Conservation (phyloP, 2,329 filamentous ascomycete genomes). For the Plectosphaerella sp. region DNA sequence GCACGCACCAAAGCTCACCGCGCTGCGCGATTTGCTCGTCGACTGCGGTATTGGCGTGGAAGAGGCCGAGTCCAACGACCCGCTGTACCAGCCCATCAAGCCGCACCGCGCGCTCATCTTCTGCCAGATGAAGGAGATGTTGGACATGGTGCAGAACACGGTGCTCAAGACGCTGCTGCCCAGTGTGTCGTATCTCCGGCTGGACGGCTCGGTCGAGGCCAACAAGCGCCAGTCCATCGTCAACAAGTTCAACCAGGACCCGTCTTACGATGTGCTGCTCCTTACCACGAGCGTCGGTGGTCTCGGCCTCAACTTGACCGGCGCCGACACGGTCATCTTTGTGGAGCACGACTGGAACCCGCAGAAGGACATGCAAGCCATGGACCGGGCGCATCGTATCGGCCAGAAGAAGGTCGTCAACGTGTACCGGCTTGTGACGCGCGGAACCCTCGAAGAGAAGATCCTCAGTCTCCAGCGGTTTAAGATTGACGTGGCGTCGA, state of each 20-base stretch:
- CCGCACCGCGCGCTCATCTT: conserved; percentile 95
- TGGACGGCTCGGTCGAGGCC: conserved; percentile 90
- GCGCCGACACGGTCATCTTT: conserved; percentile 97
- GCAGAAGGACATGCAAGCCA: conserved; percentile 96
- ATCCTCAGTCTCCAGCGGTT: conserved; percentile 96
- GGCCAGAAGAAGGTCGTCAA: conserved; percentile 99
- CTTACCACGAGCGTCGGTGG: conserved; percentile 95
- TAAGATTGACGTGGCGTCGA: conserved; percentile 98
- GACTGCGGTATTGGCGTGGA: conserved; percentile 94
- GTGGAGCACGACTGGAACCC: conserved; percentile 99
- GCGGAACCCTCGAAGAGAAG: conserved; percentile 96
- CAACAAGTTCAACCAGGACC: conserved; percentile 97
- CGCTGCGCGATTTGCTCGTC: conserved; percentile 87
- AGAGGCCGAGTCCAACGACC: conserved; percentile 53
- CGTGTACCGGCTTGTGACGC: conserved; percentile 92
- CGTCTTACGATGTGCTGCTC: conserved; percentile 89
- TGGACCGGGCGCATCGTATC: conserved; percentile 97
- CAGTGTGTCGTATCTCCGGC: conserved; percentile 85
- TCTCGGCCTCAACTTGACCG: conserved; percentile 89
- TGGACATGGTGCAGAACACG: conserved; percentile 96
- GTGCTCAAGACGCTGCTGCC: conserved; percentile 90
- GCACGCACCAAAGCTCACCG: conserved; percentile 90
- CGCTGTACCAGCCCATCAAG: conserved; percentile 76
- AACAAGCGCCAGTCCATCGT: conserved; percentile 95
- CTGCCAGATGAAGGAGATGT: conserved; percentile 99